These are phyloP conservation scores for Debaryomycetaceae sp. DNA, from an alignment of 1,139 yeast genomes.

Conservation along the genomic window DNA sequence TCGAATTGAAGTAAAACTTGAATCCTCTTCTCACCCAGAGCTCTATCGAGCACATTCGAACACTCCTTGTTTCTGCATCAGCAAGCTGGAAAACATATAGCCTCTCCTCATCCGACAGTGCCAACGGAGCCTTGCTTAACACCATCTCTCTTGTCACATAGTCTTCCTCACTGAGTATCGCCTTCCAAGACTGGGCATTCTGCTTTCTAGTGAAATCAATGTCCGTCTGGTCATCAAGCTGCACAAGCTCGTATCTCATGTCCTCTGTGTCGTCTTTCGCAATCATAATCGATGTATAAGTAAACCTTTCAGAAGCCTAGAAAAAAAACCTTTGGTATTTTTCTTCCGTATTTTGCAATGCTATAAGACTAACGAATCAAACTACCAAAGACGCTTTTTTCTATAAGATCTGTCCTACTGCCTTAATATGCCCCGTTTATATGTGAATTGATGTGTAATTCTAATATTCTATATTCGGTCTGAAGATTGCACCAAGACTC, in stretches of 20 bases:
- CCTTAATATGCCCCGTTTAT: too few relatives aligned
- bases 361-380: too few relatives aligned
- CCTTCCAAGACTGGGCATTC: constrained; percentile 56
- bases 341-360: too few relatives aligned
- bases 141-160: constrained; percentile 50
- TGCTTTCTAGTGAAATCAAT: constrained; percentile 47
- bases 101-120: constrained; percentile 16
- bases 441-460: too few relatives aligned
- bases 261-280: not conserved
- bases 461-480: too few relatives aligned
- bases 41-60: constrained; percentile 35
- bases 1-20: constrained; percentile 17
- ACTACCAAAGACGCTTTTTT: too few relatives aligned
- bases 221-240: constrained; percentile 33
- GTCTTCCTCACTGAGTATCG: constrained; percentile 41
- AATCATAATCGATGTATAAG: not conserved
- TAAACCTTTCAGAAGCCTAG: too few relatives aligned
- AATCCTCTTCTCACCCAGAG: constrained; percentile 32
- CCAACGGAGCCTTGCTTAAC: constrained; percentile 37
- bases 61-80: constrained; percentile 15
- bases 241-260: constrained; percentile 16
- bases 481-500: too few relatives aligned
- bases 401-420: too few relatives aligned
- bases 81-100: constrained; percentile 30
- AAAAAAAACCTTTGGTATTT: too few relatives aligned